Evolutionary conservation across 2,329 filamentous ascomycete species (phyloP).

Genomic region (Sporothrix luriei): DNA sequence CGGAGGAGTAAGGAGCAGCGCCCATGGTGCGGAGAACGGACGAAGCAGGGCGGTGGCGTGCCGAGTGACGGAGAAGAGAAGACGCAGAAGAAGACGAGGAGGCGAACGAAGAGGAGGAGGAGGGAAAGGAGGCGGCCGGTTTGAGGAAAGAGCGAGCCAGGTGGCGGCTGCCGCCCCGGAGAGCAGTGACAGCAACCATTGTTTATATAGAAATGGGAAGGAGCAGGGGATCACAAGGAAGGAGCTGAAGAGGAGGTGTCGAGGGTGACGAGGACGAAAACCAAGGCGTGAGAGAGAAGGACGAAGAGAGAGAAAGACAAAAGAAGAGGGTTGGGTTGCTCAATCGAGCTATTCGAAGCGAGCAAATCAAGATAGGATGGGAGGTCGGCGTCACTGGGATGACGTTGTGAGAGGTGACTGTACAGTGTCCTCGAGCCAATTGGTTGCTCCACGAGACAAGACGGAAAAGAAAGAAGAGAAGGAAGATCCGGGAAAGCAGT

Average conservation of each 20-base stretch:
- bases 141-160: conserved; percentile 29
- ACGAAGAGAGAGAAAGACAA: background rate
- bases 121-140: background rate
- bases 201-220: conserved; percentile 30
- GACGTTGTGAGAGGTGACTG: background rate
- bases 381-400: background rate
- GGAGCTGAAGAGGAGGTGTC: background rate
- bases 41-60: conserved; percentile 6
- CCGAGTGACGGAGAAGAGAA: conserved; percentile 17
- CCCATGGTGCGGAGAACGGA: conserved; percentile 32
- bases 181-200: conserved; percentile 33
- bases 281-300: background rate
- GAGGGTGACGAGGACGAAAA: conserved; percentile 2
- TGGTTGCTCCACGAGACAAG: background rate
- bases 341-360: conserved; percentile 33
- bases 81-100: conserved; percentile 9
- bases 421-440: conserved; percentile 1
- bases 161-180: conserved; percentile 31
- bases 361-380: conserved; percentile 19
- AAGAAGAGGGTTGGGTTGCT: background rate
- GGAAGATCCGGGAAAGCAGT: conserved; percentile 7
- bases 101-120: conserved; percentile 5
- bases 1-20: conserved; percentile 32
- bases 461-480: conserved; percentile 14
- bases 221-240: conserved; percentile 4